These are phyloP conservation scores for Coemansia sp. DNA, from an alignment of 192 early-diverging fungal species.

Conservation along the genomic window DNA sequence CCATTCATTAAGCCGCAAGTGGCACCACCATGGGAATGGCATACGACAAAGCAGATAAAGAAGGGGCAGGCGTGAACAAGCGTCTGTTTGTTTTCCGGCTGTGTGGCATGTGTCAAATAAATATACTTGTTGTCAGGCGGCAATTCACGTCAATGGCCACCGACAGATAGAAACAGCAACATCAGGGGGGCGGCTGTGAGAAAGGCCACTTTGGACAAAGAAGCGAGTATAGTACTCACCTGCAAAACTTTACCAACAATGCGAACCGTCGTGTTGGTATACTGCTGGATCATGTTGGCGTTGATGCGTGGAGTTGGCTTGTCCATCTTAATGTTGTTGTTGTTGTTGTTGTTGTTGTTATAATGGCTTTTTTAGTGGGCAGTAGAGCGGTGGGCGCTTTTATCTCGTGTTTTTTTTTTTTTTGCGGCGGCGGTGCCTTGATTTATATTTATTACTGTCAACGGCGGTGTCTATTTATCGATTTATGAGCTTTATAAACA, in stretches of 20 bases:
- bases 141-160: background rate
- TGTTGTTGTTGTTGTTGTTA: conserved; percentile 1
- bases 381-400: background rate
- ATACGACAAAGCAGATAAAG: background rate
- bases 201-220: background rate
- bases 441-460: conserved; percentile 7
- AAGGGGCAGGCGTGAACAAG: background rate
- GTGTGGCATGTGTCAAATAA: conserved; percentile 1
- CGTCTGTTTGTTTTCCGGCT: background rate
- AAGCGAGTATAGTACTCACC: conserved; percentile 34
- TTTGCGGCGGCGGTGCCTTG: conserved; percentile 4
- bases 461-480: conserved; percentile 3
- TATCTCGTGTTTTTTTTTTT: background rate
- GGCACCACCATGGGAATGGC: background rate
- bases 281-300: conserved; percentile 59
- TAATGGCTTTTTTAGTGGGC: conserved; percentile 3
- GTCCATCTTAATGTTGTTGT: conserved; percentile 41
- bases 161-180: background rate
- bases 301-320: conserved; percentile 63
- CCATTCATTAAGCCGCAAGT: background rate
- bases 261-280: conserved; percentile 56
- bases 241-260: conserved; percentile 59
- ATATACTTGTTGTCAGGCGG: background rate
- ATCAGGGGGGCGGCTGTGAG: background rate
- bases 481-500: conserved; percentile 3